These are phyloP conservation scores for Skeletonema tropicum DNA, from an alignment of 108 stramenopile species.

Conservation along the genomic window DNA sequence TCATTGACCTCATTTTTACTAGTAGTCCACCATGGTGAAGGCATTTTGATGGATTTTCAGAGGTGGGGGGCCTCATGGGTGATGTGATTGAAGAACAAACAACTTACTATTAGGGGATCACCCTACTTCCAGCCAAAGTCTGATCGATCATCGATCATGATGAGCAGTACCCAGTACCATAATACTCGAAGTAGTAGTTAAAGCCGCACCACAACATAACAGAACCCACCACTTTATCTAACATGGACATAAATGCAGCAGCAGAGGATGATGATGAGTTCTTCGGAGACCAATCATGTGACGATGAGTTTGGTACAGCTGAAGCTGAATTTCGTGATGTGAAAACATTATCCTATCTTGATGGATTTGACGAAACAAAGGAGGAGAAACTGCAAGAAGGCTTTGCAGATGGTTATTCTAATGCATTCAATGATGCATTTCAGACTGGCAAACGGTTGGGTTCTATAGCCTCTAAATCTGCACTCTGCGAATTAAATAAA, in stretches of 20 bases:
- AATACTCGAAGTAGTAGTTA: too few species aligned
- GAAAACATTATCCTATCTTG: constrained; percentile 55
- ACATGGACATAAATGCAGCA: background rate
- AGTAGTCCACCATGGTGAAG: too few species aligned
- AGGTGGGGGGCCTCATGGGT: too few species aligned
- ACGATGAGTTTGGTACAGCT: constrained; percentile 35
- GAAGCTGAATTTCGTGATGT: constrained; percentile 23
- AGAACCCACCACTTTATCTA: too few species aligned
- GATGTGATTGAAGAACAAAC: too few species aligned
- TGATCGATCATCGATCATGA: too few species aligned
- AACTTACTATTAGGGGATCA: too few species aligned
- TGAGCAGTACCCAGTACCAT: too few species aligned
- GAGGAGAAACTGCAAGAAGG: constrained; percentile 77
- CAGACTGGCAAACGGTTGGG: constrained; percentile 62
- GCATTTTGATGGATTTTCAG: too few species aligned
- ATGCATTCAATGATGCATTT: constrained; percentile 53
- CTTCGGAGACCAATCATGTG: constrained; percentile 49
- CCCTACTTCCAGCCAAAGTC: too few species aligned
- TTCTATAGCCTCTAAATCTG: constrained; percentile 20
- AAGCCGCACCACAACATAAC: too few species aligned
- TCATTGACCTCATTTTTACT: too few species aligned
- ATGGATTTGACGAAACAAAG: constrained; percentile 71
- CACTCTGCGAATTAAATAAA: background rate
- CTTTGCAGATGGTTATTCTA: constrained; percentile 72
- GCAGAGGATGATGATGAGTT: constrained; percentile 35